phyloP scores from a whole-genome alignment of 2,329 filamentous ascomycete species.

The Xylaria sp. region DNA sequence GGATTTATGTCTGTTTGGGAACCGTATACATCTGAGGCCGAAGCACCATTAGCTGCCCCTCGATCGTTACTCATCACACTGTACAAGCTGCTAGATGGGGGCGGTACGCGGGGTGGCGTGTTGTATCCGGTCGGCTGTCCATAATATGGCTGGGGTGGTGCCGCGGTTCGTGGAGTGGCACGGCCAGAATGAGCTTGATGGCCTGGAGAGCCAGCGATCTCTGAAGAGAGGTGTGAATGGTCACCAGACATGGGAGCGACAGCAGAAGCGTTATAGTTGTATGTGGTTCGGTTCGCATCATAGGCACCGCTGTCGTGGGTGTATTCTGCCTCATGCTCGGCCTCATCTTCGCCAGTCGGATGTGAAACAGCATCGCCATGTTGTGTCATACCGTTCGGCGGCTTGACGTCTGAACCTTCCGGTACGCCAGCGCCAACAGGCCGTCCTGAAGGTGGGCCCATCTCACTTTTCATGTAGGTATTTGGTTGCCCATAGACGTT shows the following conservation, averaged over 20 bases:
- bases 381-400: slow-evolving; percentile 73
- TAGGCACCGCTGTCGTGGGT: slow-evolving; percentile 84
- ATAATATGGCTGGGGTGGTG: slow-evolving; percentile 79
- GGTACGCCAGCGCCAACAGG: slow-evolving; percentile 67
- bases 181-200: slow-evolving; percentile 85
- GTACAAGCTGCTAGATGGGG: slow-evolving; percentile 84
- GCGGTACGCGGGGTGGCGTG: slow-evolving; percentile 77
- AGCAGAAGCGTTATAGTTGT: slow-evolving; percentile 79
- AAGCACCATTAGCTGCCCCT: slow-evolving; percentile 71
- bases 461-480: slow-evolving; percentile 83
- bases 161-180: slow-evolving; percentile 84
- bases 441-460: slow-evolving; percentile 81
- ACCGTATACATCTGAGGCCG: slow-evolving; percentile 75
- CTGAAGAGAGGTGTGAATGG: slow-evolving; percentile 79
- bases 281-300: slow-evolving; percentile 75
- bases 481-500: slow-evolving; percentile 73
- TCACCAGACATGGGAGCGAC: slow-evolving; percentile 75
- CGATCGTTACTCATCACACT: slow-evolving; percentile 88
- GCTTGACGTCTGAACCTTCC: slow-evolving; percentile 72
- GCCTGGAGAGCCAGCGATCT: slow-evolving; percentile 82
- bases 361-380: slow-evolving; percentile 65
- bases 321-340: slow-evolving; percentile 84
- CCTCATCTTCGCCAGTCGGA: slow-evolving; percentile 69
- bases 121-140: slow-evolving; percentile 74
- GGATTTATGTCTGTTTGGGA: slow-evolving; percentile 68